Base-by-base conservation (phyloP, 1,284 basidiomycete species). In the Stygiomarasmius scandens region DNA sequence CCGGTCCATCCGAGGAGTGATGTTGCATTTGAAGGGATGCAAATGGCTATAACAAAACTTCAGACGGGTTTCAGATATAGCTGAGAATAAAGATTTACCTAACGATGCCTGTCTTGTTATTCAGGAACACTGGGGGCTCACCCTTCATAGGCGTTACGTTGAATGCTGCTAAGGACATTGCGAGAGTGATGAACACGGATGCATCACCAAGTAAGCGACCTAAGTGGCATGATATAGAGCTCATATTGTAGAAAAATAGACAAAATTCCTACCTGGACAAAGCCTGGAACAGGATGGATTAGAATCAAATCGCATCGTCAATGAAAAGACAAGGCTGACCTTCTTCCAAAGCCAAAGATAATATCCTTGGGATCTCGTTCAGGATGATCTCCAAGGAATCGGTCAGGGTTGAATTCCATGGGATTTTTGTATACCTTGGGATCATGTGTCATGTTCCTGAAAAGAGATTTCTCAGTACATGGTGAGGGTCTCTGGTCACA, bases 1-100 rank as follows among this genome's bases (percentile, higher is more conserved):
- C 2, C 19, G 32, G 34, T 54, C 48, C 12, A 60, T 56, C 12
- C 71, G 61, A 5, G 71, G 70, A 48, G 63, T 69, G 38, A 75
- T 67, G 32, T 62, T 59, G 58, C 70, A 72, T 55, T 66, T 61
- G 65, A 71, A 74, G 0, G 70, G 69, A 27, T 64, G 62, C 3
- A 71, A 70, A 56, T 71, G 70, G 58, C 71, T 67, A 36, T n/a
- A 46, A 16, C 54, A 43, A 48, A 5, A 55, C 16, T 44, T 16
- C 29, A 51, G 38, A 29, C 16, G 29, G 27, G 41, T 20, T 24
- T 14, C 25, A 11, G 29, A 20, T 3, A 22, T 23, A 22, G 12
- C 14, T n/a, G 29, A 25, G 20, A n/a, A 47, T 2, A 5, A 16
- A 12, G n/a, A 14, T 49, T 24, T 20, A 57, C 55, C 55, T 57